phyloP scores from a whole-genome alignment of 2,329 filamentous ascomycete genomes.

The Arachnomyces sp. region DNA sequence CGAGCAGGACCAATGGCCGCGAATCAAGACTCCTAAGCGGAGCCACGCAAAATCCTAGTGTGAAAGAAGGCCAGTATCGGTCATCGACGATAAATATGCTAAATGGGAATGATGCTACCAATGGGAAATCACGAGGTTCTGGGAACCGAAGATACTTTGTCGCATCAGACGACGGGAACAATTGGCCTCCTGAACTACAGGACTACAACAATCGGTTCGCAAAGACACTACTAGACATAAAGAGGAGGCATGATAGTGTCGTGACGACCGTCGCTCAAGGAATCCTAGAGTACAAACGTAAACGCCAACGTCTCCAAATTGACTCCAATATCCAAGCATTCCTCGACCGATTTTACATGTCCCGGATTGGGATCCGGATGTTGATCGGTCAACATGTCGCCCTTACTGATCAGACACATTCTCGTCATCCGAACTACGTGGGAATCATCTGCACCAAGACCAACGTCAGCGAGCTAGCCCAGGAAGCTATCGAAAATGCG shows the following conservation, averaged over 20 bases:
- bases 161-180: constrained; percentile 74
- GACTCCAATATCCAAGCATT: constrained; percentile 96
- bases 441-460: constrained; percentile 99
- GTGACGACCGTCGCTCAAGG: constrained; percentile 98
- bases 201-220: constrained; percentile 92
- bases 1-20: constrained; percentile 46
- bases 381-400: constrained; percentile 98
- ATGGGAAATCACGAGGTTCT: constrained; percentile 45
- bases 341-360: constrained; percentile 99
- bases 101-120: constrained; percentile 43
- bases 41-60: constrained; percentile 82
- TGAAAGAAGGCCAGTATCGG: constrained; percentile 72
- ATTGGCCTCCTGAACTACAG: constrained; percentile 90
- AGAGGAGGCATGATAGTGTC: constrained; percentile 90
- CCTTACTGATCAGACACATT: constrained; percentile 83
- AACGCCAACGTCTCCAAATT: constrained; percentile 93
- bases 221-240: constrained; percentile 84
- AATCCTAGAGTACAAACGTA: constrained; percentile 96
- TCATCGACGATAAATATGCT: constrained; percentile 33
- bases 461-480: constrained; percentile 86
- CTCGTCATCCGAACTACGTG: constrained; percentile 86
- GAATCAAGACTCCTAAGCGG: constrained; percentile 65
- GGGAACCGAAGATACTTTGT: constrained; percentile 73
- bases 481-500: constrained; percentile 97
- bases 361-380: constrained; percentile 97